Evolutionary conservation across 306 rosid genomes (phyloP), one percentile per base, ranked within the genome.

Genomic region (Lupinus albus): DNA sequence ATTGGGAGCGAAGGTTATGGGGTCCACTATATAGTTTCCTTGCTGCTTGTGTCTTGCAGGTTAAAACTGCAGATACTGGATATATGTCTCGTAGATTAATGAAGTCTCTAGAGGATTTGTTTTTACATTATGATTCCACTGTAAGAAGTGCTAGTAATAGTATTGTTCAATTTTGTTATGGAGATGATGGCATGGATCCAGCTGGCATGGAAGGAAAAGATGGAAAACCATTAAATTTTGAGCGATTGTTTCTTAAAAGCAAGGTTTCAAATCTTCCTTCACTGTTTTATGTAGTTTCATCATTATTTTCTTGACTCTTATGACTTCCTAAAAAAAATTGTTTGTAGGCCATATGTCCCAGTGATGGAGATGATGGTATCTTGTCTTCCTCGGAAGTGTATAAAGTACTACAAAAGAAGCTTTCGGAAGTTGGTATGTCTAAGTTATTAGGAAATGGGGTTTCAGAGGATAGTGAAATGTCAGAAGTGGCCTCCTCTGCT

Each of bases 181-280:
- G 96, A 41, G 98, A 89, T 80, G 98, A 92, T 49, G 95, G 91
- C 71, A 89, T 92, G 98, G 98, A 92, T 83, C 98, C 98, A 39
- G 88, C 83, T 21, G 79, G 77, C 75, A 92, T 92, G 98, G 98
- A 92, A 83, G 98, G 93, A 62, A 77, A 87, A 73, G 21, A 67
- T 76, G 98, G 98, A 73, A 83, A 88, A 60, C 96, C 98, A 21
- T 80, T 92, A 68, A 88, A 92, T 77, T 92, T 92, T 68, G 85
- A 84, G 9, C 84, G 95, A 35, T 68, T 92, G 76, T 80, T 89
- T 77, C 47, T 85, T 76, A 87, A 80, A 82, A 80, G 88, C 75
- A 87, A 92, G 96, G 98, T 88, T 54, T 72, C 79, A 63, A 71
- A 68, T 33, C 49, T 45, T 11, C 33, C 47, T 76, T 20, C 70